Conservation (phyloP, 192 early-diverging fungal genomes). For the Rhizophagus sp. region DNA sequence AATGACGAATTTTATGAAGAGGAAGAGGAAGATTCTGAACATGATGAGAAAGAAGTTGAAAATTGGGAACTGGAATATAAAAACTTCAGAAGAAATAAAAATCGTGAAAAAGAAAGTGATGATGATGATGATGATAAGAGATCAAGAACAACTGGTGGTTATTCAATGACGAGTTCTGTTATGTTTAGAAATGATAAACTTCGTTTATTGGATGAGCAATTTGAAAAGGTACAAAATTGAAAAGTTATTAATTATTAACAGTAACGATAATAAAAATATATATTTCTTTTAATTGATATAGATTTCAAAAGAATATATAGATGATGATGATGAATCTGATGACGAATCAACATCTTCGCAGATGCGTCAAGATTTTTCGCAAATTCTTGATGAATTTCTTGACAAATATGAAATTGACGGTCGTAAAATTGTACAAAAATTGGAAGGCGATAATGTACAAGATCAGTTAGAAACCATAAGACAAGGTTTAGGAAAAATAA, state of each 20-base stretch:
- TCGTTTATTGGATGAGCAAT: slow-evolving; percentile 89
- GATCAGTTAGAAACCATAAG: slow-evolving; percentile 66
- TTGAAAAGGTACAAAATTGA: slow-evolving; percentile 66
- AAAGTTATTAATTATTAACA: background rate
- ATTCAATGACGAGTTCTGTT: slow-evolving; percentile 91
- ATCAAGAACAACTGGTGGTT: slow-evolving; percentile 50
- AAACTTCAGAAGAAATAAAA: slow-evolving; percentile 55
- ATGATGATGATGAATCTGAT: slow-evolving; percentile 56
- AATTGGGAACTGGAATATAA: slow-evolving; percentile 59
- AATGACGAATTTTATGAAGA: slow-evolving; percentile 55
- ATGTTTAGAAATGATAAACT: slow-evolving; percentile 93
- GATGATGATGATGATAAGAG: slow-evolving; percentile 52
- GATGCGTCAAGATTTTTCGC: slow-evolving; percentile 70
- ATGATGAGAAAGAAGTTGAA: slow-evolving; percentile 46
- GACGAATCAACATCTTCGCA: slow-evolving; percentile 51
- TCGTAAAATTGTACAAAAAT: slow-evolving; percentile 61
- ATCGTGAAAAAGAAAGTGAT: slow-evolving; percentile 41
- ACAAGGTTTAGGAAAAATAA: slow-evolving; percentile 46
- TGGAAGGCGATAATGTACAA: slow-evolving; percentile 63
- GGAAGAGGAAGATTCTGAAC: slow-evolving; percentile 55
- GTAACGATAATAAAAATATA: background rate
- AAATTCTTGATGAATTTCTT: slow-evolving; percentile 76
- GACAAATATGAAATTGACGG: slow-evolving; percentile 77
- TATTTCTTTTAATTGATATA: slow-evolving; percentile 37
- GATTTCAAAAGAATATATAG: slow-evolving; percentile 63